phyloP scores from a whole-genome alignment of 2,329 filamentous ascomycete genomes.

The Curvularia verruculosa region DNA sequence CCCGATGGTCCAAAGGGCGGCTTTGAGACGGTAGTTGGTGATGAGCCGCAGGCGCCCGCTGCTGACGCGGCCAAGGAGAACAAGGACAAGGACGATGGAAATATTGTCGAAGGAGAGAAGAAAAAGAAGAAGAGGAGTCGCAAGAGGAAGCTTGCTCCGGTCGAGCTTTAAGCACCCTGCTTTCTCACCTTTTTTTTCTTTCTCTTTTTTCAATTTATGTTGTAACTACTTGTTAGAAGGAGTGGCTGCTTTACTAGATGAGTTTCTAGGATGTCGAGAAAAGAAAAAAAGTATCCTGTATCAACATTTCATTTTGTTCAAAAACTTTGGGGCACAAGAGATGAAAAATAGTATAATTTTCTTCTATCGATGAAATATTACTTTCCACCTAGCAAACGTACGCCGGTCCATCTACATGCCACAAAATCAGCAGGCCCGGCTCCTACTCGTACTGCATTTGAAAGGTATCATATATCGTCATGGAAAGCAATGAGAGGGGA shows the following conservation, averaged over 20 bases:
- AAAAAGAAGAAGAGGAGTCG: constrained; percentile 37
- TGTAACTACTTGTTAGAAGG: background rate
- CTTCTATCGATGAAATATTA: constrained; percentile 17
- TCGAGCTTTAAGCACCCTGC: constrained; percentile 9
- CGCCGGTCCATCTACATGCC: constrained; percentile 14
- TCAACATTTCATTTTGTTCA: background rate
- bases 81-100: constrained; percentile 5
- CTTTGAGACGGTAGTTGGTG: constrained; percentile 41
- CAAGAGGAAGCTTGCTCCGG: constrained; percentile 27
- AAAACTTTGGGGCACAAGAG: background rate
- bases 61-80: background rate
- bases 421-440: constrained; percentile 9
- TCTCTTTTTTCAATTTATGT: background rate
- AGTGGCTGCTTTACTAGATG: background rate
- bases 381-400: constrained; percentile 4
- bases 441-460: constrained; percentile 11
- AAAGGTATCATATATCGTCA: constrained; percentile 27
- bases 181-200: background rate
- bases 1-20: constrained; percentile 59
- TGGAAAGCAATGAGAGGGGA: constrained; percentile 8
- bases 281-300: background rate
- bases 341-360: constrained; percentile 3
- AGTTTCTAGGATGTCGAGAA: background rate
- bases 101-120: constrained; percentile 30
- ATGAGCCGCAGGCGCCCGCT: constrained; percentile 8